Base-by-base conservation (phyloP, 306 rosid genomes). In the Vicia faba region DNA sequence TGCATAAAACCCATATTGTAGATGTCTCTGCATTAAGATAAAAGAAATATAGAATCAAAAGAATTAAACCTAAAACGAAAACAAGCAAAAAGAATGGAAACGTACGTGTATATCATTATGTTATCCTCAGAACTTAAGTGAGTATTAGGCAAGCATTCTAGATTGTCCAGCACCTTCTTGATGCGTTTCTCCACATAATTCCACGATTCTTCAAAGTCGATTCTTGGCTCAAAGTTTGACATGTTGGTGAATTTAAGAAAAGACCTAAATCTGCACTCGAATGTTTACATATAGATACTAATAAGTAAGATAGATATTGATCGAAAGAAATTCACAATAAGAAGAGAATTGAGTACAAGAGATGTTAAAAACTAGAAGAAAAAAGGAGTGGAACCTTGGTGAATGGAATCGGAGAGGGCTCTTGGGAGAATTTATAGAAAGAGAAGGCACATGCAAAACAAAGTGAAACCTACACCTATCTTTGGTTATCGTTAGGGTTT, bases 101-200 rank as follows among this genome's bases (percentile, higher is more conserved):
- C 7, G 23, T 48, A 16, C 54, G 54, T 48, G 7, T 48, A 48
- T 16, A 16, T 9, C 54, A 48, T 16, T 1, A 16, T 2, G 23
- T 14, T 14, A 48, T 48, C 54, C 2, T 48, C 11, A 16, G 54
- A 16, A 4, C 11, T 48, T 11, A 48, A 3, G 11, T 48, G 54
- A 48, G 12, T 9, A 4, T 7, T 25, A 8, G 11, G 25, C 9
- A 48, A 16, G 11, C 25, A 25, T 16, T 48, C 54, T 7, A 48
- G 25, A 48, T 2, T 48, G 5, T 48, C 3, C 25, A 13, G 78
- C 70, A 85, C 80, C 65, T 85, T 85, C 3, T 55, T 48, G 23
- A 48, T 8, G 4, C 25, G 23, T 11, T 48, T 8, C 9, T 15
- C 11, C 11, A 48, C 6, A 48, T 14, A 2, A 16, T 1, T 11